phyloP scores from a whole-genome alignment of 2,329 filamentous ascomycete genomes.

The Fusarium domesticum region DNA sequence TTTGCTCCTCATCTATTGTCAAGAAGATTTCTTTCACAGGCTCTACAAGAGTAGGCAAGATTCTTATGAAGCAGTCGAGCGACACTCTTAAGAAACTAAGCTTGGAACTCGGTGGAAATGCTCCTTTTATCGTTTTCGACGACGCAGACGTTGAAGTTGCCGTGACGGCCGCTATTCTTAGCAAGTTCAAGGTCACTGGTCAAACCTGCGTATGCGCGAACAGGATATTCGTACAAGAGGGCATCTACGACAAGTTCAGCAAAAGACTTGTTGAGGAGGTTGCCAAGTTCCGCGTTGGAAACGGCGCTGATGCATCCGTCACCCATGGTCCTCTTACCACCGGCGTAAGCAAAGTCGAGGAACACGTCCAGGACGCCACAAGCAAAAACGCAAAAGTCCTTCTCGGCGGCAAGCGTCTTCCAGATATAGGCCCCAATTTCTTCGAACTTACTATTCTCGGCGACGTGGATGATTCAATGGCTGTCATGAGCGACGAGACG shows the following conservation, averaged over 20 bases:
- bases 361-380: slow-evolving; percentile 63
- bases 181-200: slow-evolving; percentile 84
- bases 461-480: slow-evolving; percentile 57
- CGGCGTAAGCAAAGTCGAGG: slow-evolving; percentile 56
- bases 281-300: slow-evolving; percentile 65
- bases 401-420: slow-evolving; percentile 60
- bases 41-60: slow-evolving; percentile 46
- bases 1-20: slow-evolving; percentile 62
- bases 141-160: slow-evolving; percentile 72
- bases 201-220: slow-evolving; percentile 90
- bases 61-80: slow-evolving; percentile 69
- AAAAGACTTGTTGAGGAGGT: slow-evolving; percentile 64
- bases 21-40: slow-evolving; percentile 76
- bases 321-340: slow-evolving; percentile 64
- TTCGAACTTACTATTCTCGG: slow-evolving; percentile 66
- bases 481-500: slow-evolving; percentile 56
- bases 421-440: slow-evolving; percentile 66
- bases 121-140: slow-evolving; percentile 76
- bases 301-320: slow-evolving; percentile 61
- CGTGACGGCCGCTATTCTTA: slow-evolving; percentile 61
- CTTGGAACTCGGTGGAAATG: slow-evolving; percentile 68
- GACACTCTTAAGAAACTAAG: slow-evolving; percentile 63
- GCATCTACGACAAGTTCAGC: slow-evolving; percentile 69
- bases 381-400: slow-evolving; percentile 60
- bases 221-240: slow-evolving; percentile 68